Base-by-base conservation (phyloP, 768 basidiomycete species). In the Trametes punicea region DNA sequence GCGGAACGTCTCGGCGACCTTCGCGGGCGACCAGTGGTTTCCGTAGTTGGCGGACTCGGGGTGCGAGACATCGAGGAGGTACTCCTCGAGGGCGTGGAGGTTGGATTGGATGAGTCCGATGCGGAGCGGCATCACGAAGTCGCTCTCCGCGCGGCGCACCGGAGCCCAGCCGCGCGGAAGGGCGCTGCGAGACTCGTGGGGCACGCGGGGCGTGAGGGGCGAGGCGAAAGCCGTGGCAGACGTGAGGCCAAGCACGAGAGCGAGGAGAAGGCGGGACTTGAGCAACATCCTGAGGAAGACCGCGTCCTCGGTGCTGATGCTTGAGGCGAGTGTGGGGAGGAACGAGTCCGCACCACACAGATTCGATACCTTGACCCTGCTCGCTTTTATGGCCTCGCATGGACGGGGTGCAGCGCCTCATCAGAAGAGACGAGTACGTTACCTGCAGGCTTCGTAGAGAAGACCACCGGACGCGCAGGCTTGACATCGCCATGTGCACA, bases 11-110 rank as follows among this genome's bases (percentile, higher is more conserved):
- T 73, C 65, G 3, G 75, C 72, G 15, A 82, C 72, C 49, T 77
- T 64, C 3, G 70, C 71, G 4, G 81, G 65, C 7, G 73, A 63
- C 73, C 77, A 80, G 63, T 82, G 81, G 46, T 77, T 68, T 2
- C 81, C 80, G 60, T 80, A 83, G 60, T 70, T 70, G 4, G 71
- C 70, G 0, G 81, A 81, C 21, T 75, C 75, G 2, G 81, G 80
- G 54, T 81, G 75, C 2, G 81, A 77, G 16, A 82, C 76, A 25
- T 74, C 74, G 60, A 75, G 65, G 20, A 83, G 73, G 51, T 74
- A 67, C 6, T 73, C 72, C 58, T 80, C 78, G 42, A 82, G 63
- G 0, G 69, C 68, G 33, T 77, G 67, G 44, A 80, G 66, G 55
- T 82, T 78, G 45, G 65, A 65, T 62, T 82, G 81, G 16, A 70